Evolutionary conservation across 768 basidiomycete species (phyloP).

Genomic region (Trametes villosa): DNA sequence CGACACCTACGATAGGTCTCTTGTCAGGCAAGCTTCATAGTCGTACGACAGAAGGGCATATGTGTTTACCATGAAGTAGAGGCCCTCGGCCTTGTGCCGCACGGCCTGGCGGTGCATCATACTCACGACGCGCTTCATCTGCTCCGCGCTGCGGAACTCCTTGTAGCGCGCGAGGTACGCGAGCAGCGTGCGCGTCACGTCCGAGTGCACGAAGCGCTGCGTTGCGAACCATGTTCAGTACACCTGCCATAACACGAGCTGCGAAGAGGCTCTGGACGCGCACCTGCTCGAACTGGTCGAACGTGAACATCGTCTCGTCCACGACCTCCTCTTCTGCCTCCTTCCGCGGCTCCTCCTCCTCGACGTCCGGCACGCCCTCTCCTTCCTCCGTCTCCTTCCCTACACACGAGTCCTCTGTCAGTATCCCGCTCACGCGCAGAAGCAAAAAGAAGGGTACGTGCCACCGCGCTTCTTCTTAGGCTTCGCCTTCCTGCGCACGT

Average conservation of each 20-base stretch:
- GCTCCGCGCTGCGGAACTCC: conserved; percentile 77
- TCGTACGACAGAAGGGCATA: conserved; percentile 13
- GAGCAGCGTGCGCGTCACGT: conserved; percentile 84
- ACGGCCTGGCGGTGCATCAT: conserved; percentile 92
- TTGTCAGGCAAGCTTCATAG: neutral
- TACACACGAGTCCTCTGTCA: conserved; percentile 23
- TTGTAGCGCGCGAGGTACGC: conserved; percentile 83
- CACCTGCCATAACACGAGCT: no score
- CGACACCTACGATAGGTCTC: conserved; percentile 70
- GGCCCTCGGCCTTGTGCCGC: conserved; percentile 87
- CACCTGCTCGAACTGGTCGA: conserved; percentile 90
- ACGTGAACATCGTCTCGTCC: conserved; percentile 87
- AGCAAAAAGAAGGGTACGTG: conserved; percentile 24
- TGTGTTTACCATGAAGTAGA: conserved; percentile 99
- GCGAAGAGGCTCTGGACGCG: conserved; percentile 38
- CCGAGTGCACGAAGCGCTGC: conserved; percentile 89
- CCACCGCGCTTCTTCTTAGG: conserved; percentile 48
- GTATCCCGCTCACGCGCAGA: conserved; percentile 14
- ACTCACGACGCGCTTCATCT: conserved; percentile 88
- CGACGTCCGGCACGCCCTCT: conserved; percentile 69
- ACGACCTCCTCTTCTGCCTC: conserved; percentile 63
- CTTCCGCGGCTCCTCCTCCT: conserved; percentile 66
- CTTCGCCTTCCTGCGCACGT: conserved; percentile 68
- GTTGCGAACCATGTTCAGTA: conserved; percentile 10
- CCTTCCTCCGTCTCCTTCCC: conserved; percentile 51